These are phyloP conservation scores for Skeletonema grethae DNA, from an alignment of 108 stramenopile genomes.

Conservation along the genomic window DNA sequence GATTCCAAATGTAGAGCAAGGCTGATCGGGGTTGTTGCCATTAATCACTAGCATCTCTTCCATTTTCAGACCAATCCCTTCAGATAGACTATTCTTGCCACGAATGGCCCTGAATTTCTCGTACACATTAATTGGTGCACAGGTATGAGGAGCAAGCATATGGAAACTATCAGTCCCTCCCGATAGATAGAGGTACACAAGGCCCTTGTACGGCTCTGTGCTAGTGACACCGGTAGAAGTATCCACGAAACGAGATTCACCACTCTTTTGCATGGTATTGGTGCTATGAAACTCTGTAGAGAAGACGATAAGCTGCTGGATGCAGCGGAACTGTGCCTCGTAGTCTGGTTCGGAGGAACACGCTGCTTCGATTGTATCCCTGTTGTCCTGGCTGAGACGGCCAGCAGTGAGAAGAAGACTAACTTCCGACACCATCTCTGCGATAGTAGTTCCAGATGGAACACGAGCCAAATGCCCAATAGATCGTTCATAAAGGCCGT, in stretches of 20 bases:
- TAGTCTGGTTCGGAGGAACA: constrained; percentile 25
- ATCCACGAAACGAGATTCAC: constrained; percentile 8
- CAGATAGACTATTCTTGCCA: constrained; percentile 34
- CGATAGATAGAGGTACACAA: constrained; percentile 58
- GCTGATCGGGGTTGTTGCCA: constrained; percentile 44
- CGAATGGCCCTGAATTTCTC: constrained; percentile 46
- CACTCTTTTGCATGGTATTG: constrained; percentile 31
- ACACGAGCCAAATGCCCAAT: constrained; percentile 30
- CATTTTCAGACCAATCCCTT: constrained; percentile 32
- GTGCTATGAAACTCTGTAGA: constrained; percentile 75
- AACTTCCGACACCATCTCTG: constrained; percentile 58
- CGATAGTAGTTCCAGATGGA: constrained; percentile 13
- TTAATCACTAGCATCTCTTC: constrained; percentile 29
- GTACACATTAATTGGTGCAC: constrained; percentile 36
- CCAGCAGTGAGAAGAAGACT: constrained; percentile 57
- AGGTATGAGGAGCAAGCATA: constrained; percentile 59
- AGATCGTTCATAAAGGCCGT: constrained; percentile 28
- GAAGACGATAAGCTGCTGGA: constrained; percentile 45
- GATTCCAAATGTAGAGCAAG: constrained; percentile 50
- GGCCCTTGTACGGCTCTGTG: constrained; percentile 61
- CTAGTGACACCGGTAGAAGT: constrained; percentile 6
- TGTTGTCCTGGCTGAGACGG: constrained; percentile 51
- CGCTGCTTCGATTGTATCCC: constrained; percentile 40
- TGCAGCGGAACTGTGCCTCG: constrained; percentile 25
- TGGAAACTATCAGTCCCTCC: constrained; percentile 68